Evolutionary conservation across 1,284 basidiomycete species (phyloP).

Genomic region (Cryptococcus floricola): DNA sequence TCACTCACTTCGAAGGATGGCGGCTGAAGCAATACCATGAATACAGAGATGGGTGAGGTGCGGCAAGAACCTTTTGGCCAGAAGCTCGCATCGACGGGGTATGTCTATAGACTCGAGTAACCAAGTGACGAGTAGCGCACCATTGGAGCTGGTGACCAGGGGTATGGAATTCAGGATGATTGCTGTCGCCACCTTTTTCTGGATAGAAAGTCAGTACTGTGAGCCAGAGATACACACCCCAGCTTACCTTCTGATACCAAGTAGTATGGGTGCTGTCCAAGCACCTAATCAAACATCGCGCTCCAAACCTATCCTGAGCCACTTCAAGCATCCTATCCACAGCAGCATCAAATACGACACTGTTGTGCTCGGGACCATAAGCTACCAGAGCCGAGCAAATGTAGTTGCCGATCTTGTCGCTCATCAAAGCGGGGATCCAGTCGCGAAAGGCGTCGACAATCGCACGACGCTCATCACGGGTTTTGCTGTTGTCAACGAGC

Average conservation of each 20-base stretch:
- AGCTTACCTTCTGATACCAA: conserved; percentile 67
- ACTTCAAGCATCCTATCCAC: conserved; percentile 97
- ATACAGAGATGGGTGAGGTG: conserved; percentile 95
- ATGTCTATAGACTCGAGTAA: conserved; percentile 89
- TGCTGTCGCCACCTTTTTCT: conserved; percentile 86
- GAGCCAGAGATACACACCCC: neutral
- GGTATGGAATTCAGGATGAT: conserved; percentile 97
- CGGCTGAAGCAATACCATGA: conserved; percentile 93
- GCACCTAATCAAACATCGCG: conserved; percentile 94
- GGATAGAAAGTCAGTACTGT: neutral
- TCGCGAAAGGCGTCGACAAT: conserved; percentile 83
- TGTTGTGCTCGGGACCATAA: conserved; percentile 83
- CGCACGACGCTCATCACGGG: conserved; percentile 78
- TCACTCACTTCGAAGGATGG: conserved; percentile 67
- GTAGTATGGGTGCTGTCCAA: conserved; percentile 83
- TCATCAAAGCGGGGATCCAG: conserved; percentile 86
- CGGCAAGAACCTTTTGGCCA: conserved; percentile 91
- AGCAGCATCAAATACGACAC: conserved; percentile 98
- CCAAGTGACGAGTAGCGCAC: conserved; percentile 92
- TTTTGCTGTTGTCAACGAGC: conserved; percentile 91
- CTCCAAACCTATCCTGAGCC: conserved; percentile 87
- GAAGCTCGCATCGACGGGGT: conserved; percentile 83
- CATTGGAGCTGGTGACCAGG: conserved; percentile 94
- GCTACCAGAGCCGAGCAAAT: conserved; percentile 81
- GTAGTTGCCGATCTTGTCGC: conserved; percentile 98